phyloP scores from a whole-genome alignment of 352 stramenopile species.

The Saprolegnia parasitica region DNA sequence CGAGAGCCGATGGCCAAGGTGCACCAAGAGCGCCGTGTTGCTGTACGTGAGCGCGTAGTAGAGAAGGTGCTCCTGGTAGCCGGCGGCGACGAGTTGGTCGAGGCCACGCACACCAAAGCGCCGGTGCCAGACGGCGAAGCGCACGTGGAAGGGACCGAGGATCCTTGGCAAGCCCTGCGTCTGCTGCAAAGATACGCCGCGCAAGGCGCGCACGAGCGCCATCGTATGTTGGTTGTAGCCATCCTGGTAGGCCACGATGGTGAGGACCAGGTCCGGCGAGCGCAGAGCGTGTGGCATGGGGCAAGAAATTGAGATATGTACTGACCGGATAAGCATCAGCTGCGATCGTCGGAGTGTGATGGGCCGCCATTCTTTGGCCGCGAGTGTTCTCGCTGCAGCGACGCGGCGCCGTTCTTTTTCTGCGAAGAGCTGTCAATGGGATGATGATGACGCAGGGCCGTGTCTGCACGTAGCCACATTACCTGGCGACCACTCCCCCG shows the following conservation, averaged over 20 bases:
- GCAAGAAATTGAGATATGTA: background rate
- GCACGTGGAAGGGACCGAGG: background rate
- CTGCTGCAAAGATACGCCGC: background rate
- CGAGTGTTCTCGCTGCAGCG: background rate
- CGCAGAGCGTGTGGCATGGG: background rate
- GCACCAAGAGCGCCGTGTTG: background rate
- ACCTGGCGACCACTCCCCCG: too few relatives aligned
- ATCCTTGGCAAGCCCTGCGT: background rate
- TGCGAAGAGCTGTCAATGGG: too few relatives aligned
- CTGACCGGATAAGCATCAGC: background rate
- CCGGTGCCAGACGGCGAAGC: background rate
- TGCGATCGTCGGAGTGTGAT: background rate
- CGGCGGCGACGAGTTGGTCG: background rate
- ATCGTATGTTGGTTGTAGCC: conserved; percentile 4
- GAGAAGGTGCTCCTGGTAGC: background rate
- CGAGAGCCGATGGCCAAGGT: background rate
- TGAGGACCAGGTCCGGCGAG: conserved; percentile 4
- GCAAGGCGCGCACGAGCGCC: background rate
- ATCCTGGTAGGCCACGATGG: background rate
- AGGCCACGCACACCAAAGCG: background rate
- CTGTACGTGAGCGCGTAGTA: conserved; percentile 2
- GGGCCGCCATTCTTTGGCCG: background rate
- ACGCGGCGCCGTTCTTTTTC: too few relatives aligned
- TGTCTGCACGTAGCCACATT: too few relatives aligned
- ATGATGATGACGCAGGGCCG: too few relatives aligned